These are phyloP conservation scores for Starmerella stigmatis DNA, from an alignment of 805 yeast species.

Conservation along the genomic window DNA sequence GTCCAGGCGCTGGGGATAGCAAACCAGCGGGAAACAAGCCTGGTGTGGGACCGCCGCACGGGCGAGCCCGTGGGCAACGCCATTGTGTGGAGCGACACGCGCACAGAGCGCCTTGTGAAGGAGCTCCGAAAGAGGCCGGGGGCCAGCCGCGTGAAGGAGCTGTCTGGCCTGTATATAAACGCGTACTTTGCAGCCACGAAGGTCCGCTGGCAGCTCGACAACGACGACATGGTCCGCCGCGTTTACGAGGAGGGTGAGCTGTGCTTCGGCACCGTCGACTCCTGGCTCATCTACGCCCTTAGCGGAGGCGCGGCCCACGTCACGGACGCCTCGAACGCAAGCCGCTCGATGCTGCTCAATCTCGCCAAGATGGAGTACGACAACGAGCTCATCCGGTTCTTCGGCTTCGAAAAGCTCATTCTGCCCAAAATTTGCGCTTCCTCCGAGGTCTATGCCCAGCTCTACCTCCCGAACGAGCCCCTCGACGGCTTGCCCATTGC, in stretches of 20 bases:
- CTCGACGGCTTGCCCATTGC: conserved; percentile 61
- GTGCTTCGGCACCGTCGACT: conserved; percentile 89
- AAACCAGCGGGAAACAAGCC: conserved; percentile 91
- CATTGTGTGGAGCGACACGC: conserved; percentile 91
- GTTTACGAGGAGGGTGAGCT: conserved; percentile 67
- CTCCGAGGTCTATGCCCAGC: conserved; percentile 66
- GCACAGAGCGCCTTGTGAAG: conserved; percentile 64
- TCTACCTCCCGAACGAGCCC: conserved; percentile 46
- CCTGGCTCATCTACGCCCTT: conserved; percentile 83
- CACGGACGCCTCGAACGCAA: conserved; percentile 85
- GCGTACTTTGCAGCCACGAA: conserved; percentile 89
- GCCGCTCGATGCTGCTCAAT: conserved; percentile 84
- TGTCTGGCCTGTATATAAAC: conserved; percentile 77
- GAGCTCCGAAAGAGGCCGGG: conserved; percentile 44
- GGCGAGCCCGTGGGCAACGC: conserved; percentile 79
- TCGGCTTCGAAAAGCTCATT: conserved; percentile 63
- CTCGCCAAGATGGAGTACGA: conserved; percentile 67
- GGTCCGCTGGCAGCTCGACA: conserved; percentile 79
- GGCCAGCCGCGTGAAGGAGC: conserved; percentile 47
- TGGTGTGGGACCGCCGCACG: conserved; percentile 69
- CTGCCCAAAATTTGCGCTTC: conserved; percentile 75
- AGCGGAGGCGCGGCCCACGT: conserved; percentile 56
- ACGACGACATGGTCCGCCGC: conserved; percentile 52
- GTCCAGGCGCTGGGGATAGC: conserved; percentile 78
- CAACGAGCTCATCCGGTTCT: conserved; percentile 59